Evolutionary conservation across 192 early-diverging fungal species (phyloP), one percentile per base, ranked within the genome.

Genomic region (Mortierella claussenii): DNA sequence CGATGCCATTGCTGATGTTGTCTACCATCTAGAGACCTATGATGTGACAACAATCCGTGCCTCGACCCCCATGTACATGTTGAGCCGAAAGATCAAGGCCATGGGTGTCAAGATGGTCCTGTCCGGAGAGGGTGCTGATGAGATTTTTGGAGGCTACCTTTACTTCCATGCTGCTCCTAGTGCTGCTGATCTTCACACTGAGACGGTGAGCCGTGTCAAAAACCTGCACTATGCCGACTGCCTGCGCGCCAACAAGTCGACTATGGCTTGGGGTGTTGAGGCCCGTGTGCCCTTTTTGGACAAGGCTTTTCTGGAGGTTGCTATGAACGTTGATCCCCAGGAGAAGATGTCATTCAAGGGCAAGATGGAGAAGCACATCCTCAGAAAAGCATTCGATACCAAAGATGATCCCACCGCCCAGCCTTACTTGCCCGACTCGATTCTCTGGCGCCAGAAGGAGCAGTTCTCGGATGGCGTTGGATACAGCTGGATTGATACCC

Each of bases 71-170:
- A 99, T 99, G 97, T 99, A 98, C 83, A 87, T 99, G 33, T 82
- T 99, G 45, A 95, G 94, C 60, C 90, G 97, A 66, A 97, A 96
- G 87, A 97, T 99, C 88, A 99, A 96, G 81, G 93, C 95, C 34
- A 96, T 94, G 75, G 96, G 97, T 44, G 97, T 99, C 81, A 99
- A 99, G 89, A 99, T 99, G 97, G 97, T 99, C 8, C 85, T 99
- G 13, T 93, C 91, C 60, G 97, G 97, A 53, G 97, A 99, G 79
- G 97, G 97, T 53, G 82, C 90, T 49, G 97, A 99, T 80, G 97
- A 99, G 84, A 91, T 99, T 21, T 94, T 96, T 88, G 97, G 94
- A 66, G 97, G 97, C 13, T 99, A 99, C 85, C 86, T 99, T 42
- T 99, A 99, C 82, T 99, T 99, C 88, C 94, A 98, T 87, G 84